Evolutionary conservation across 352 stramenopile genomes (phyloP).

Genomic region (Phytophthora foliorum): DNA sequence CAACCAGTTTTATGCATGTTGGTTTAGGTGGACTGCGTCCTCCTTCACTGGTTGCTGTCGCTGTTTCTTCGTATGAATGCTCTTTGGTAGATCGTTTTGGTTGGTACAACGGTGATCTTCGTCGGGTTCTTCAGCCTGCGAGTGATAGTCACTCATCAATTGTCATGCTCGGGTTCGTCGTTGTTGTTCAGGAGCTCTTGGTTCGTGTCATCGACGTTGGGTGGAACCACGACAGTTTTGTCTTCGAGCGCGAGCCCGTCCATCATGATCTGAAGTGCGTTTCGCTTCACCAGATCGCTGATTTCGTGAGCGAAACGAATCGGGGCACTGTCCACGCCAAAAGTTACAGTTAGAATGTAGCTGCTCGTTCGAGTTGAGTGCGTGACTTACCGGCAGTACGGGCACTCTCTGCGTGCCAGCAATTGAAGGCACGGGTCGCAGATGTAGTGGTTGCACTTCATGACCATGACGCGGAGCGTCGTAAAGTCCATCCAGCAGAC

Average conservation of each 20-base stretch:
- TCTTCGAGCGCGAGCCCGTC: conserved; percentile 11
- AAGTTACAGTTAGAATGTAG: neutral
- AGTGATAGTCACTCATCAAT: neutral
- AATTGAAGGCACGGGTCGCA: conserved; percentile 35
- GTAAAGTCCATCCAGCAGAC: conserved; percentile 39
- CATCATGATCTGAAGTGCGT: conserved; percentile 25
- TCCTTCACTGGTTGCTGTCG: too few relatives aligned
- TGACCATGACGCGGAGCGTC: conserved; percentile 25
- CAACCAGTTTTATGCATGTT: neutral
- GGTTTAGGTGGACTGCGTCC: neutral
- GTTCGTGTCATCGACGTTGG: neutral
- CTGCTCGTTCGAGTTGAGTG: neutral
- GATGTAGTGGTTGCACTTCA: conserved; percentile 46
- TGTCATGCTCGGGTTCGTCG: neutral
- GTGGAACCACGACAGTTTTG: conserved; percentile 1
- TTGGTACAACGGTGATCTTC: too few relatives aligned
- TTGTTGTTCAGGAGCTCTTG: neutral
- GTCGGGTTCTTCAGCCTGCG: neutral
- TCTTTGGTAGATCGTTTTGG: neutral
- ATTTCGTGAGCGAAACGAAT: conserved; percentile 23
- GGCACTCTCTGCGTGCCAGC: conserved; percentile 33
- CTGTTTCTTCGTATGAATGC: neutral
- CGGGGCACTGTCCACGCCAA: conserved; percentile 15
- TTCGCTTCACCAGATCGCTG: conserved; percentile 24
- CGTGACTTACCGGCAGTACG: conserved; percentile 30